phyloP scores from a whole-genome alignment of 2,329 filamentous ascomycete species.

The Corniculantispora saksenae region DNA sequence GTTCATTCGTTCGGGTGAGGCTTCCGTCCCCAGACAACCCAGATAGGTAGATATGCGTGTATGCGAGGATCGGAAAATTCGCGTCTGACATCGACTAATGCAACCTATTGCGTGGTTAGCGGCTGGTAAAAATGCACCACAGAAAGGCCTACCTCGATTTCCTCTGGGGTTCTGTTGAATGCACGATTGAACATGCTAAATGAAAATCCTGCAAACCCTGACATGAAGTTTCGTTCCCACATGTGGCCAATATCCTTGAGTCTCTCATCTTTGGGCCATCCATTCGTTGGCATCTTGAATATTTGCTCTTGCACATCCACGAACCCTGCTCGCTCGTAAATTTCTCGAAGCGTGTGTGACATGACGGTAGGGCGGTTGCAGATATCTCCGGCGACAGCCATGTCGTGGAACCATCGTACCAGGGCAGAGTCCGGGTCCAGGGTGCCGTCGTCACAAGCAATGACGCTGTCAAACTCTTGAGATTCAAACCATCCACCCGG shows the following conservation, averaged over 20 bases:
- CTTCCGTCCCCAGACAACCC: conserved; percentile 54
- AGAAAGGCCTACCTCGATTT: conserved; percentile 48
- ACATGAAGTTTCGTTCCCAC: conserved; percentile 46
- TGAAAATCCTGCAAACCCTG: conserved; percentile 48
- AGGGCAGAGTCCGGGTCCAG: conserved; percentile 41
- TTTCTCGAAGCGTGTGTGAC: conserved; percentile 35
- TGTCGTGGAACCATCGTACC: conserved; percentile 41
- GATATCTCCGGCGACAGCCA: conserved; percentile 39
- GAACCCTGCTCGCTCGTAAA: conserved; percentile 53
- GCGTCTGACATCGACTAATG: conserved; percentile 50
- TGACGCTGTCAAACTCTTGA: conserved; percentile 45
- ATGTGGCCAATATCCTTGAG: conserved; percentile 46
- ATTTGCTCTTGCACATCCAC: conserved; percentile 53
- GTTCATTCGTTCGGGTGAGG: conserved; percentile 39
- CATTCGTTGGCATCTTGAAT: conserved; percentile 56
- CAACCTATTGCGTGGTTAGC: conserved; percentile 38
- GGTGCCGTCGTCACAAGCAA: conserved; percentile 48
- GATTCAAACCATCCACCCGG: conserved; percentile 59
- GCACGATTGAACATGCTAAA: conserved; percentile 43
- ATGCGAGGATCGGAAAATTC: conserved; percentile 47
- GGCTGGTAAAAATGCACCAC: neutral
- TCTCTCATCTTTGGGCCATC: conserved; percentile 51
- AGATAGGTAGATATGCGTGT: conserved; percentile 51
- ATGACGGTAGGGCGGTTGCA: conserved; percentile 41
- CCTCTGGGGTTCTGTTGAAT: conserved; percentile 41